A percentile compares a stretch with the other conserved stretches of the same genome.
Evolutionary conservation across 345 rosid genomes (phyloP).

Genomic region (Erucastrum elatum): DNA sequence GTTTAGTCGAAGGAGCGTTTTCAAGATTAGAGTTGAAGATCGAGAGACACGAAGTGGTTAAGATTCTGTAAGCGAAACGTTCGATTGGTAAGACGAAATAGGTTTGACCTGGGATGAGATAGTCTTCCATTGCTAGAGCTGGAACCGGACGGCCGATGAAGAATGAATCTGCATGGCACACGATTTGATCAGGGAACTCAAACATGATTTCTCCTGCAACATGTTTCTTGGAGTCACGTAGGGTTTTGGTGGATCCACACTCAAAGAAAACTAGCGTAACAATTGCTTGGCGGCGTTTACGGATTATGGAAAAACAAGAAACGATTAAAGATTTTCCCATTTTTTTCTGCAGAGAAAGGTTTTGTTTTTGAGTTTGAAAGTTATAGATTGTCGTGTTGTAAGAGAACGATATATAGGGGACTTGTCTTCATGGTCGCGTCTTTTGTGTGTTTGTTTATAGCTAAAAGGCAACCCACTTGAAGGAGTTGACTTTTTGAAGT

Average conservation of each 20-base stretch:
- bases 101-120: constrained; percentile 64
- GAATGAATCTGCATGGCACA: constrained; percentile 85
- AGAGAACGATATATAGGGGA: constrained; percentile 18
- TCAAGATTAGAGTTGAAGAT: constrained; percentile 47
- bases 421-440: constrained; percentile 8
- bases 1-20: not conserved
- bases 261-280: constrained; percentile 59
- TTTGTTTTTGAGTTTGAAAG: constrained; percentile 15
- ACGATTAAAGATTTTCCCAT: constrained; percentile 49
- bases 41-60: constrained; percentile 65
- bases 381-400: constrained; percentile 29
- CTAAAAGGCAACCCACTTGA: constrained; percentile 29
- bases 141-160: constrained; percentile 83
- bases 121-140: constrained; percentile 63
- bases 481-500: constrained; percentile 36
- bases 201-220: constrained; percentile 95
- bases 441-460: constrained; percentile 20
- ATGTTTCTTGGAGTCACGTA: constrained; percentile 50
- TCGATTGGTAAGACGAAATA: constrained; percentile 84
- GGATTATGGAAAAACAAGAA: constrained; percentile 27
- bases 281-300: constrained; percentile 24
- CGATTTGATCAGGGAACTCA: constrained; percentile 72
- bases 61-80: constrained; percentile 48
- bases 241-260: constrained; percentile 53
- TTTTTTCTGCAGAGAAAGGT: not conserved